Evolutionary conservation across 1,284 basidiomycete genomes (phyloP), one percentile per base, ranked within the genome.

Genomic region (Puccinia polysora): DNA sequence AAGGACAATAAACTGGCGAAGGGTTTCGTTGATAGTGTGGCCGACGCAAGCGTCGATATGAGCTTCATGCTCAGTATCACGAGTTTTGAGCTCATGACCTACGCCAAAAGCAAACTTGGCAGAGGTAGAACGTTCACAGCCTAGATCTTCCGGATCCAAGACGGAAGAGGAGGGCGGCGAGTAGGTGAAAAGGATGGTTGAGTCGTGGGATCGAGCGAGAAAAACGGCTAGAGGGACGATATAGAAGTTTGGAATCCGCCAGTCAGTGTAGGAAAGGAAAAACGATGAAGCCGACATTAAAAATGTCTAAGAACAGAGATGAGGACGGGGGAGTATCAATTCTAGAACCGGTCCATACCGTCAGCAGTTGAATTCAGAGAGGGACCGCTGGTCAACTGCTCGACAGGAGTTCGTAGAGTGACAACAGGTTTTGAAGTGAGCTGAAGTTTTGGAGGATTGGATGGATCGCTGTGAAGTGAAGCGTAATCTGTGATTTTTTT

Each of bases 201-300:
- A 32, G n/a, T 71, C 56, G 40, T 62, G 49, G 14, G 69, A 53
- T 8, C 69, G 69, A 15, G 69, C 69, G n/a, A 71, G 58, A 20
- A 62, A 43, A 32, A 55, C 34, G n/a, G n/a, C n/a, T n/a, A n/a
- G n/a, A n/a, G n/a, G n/a, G n/a, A n/a, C n/a, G n/a, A n/a, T n/a
- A n/a, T n/a, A n/a, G n/a, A n/a, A n/a, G n/a, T n/a, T n/a, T n/a
- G n/a, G n/a, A n/a, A n/a, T n/a, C n/a, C 5, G 58, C 69, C 63
- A 36, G 2, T 18, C 23, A 30, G 32, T 25, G 14, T n/a, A 52
- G 36, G 30, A 23, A 23, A 25, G 20, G 40, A 43, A 8, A 56
- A 43, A 58, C 30, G n/a, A 36, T n/a, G 20, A 52, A 43, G 40
- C 36, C 23, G n/a, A n/a, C n/a, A n/a, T n/a, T n/a, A n/a, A n/a